Evolutionary conservation across 257 asterid genomes (phyloP).

Genomic region (Nemophila menziesii): DNA sequence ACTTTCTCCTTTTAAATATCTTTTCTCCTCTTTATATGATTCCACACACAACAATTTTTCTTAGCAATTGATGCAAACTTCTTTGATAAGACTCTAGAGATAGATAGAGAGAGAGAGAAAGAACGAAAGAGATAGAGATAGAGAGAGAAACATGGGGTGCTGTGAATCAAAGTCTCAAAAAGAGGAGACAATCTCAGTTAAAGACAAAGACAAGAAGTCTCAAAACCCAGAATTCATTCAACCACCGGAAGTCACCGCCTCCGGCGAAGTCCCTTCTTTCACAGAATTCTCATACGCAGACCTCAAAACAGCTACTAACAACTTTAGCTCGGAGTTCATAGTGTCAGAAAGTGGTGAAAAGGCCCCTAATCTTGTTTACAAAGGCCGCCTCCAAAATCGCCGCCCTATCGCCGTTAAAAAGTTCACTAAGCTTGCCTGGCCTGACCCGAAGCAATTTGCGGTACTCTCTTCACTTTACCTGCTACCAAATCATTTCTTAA

Average conservation of each 20-base stretch:
- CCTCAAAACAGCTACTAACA: constrained; percentile 52
- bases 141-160: constrained; percentile 38
- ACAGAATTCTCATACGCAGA: constrained; percentile 37
- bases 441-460: constrained; percentile 68
- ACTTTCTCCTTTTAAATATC: background rate
- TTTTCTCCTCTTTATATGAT: too few relatives aligned
- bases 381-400: constrained; percentile 49
- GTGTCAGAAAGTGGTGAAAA: constrained; percentile 64
- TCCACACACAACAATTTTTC: background rate
- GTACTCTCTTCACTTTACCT: constrained; percentile 16
- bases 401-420: constrained; percentile 60
- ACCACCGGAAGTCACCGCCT: constrained; percentile 13
- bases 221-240: constrained; percentile 9
- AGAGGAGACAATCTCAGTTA: constrained; percentile 37
- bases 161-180: constrained; percentile 27
- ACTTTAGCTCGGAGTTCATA: constrained; percentile 49
- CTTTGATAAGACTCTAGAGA: too few relatives aligned
- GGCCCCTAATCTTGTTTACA: constrained; percentile 61
- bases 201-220: constrained; percentile 27
- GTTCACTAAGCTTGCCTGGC: constrained; percentile 60
- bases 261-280: constrained; percentile 31
- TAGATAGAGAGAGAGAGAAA: too few relatives aligned
- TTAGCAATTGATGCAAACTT: background rate
- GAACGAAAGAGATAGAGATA: too few relatives aligned
- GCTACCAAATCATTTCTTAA: background rate